A percentile compares a stretch with the other conserved stretches of the same genome.
phyloP scores from a whole-genome alignment of 2,329 filamentous ascomycete genomes.

The Aspergillus quadrilineatus region DNA sequence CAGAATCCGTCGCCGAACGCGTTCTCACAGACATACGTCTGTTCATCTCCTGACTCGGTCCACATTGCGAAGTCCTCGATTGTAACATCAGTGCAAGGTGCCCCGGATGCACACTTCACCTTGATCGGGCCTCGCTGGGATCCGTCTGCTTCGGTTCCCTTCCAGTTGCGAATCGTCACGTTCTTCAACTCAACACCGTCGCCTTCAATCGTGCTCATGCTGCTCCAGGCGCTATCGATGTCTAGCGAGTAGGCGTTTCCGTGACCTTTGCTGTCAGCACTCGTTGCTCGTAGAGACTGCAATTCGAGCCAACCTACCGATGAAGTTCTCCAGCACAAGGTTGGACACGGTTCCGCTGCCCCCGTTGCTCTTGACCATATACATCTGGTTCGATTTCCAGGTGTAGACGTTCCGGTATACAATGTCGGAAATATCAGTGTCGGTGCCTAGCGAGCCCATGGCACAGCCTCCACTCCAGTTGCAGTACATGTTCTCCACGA shows the following conservation, averaged over 20 bases:
- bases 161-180: conserved; percentile 58
- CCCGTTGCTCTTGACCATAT: conserved; percentile 63
- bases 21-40: conserved; percentile 48
- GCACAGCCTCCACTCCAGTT: conserved; percentile 62
- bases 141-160: conserved; percentile 52
- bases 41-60: conserved; percentile 29
- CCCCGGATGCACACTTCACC: conserved; percentile 50
- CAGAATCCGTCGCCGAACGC: conserved; percentile 53
- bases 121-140: conserved; percentile 54
- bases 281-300: too few relatives aligned
- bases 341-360: conserved; percentile 55
- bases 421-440: conserved; percentile 53
- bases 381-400: conserved; percentile 61
- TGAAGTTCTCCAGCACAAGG: conserved; percentile 56
- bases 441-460: conserved; percentile 55
- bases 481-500: conserved; percentile 62
- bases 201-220: conserved; percentile 44
- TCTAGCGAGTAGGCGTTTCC: conserved; percentile 59
- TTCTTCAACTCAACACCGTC: conserved; percentile 54
- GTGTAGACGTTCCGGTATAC: conserved; percentile 60
- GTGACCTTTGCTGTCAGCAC: conserved; percentile 43
- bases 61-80: conserved; percentile 54
- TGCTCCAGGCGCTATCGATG: conserved; percentile 56
- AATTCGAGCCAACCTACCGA: conserved; percentile 28
- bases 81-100: conserved; percentile 54